Percentiles rank a stretch among this genome's conserved stretches.
Conservation (phyloP, 1,139 yeast genomes). For the Meyerozyma elateridarum region DNA sequence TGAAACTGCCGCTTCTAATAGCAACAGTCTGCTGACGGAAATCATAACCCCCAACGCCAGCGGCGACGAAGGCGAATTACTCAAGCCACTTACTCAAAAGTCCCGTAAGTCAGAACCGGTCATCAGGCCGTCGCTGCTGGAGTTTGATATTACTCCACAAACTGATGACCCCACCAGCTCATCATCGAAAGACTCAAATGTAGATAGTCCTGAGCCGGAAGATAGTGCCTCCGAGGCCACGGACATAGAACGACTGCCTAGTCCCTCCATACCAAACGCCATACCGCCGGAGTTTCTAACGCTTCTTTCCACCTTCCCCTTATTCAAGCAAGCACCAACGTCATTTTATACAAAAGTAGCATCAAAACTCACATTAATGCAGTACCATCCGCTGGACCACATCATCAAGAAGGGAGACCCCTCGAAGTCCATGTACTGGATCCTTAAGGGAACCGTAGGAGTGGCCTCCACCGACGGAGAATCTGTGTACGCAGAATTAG, state of each 20-base stretch:
- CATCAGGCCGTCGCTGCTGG: too few relatives aligned
- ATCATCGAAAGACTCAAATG: too few relatives aligned
- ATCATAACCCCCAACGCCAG: too few relatives aligned
- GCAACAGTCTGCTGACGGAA: too few relatives aligned
- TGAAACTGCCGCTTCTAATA: too few relatives aligned
- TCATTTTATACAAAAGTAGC: slow-evolving; percentile 59
- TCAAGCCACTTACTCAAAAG: too few relatives aligned
- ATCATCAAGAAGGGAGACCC: slow-evolving; percentile 69
- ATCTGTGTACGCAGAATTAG: slow-evolving; percentile 63
- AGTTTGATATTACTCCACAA: too few relatives aligned
- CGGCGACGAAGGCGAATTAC: too few relatives aligned
- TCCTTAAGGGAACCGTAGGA: slow-evolving; percentile 65
- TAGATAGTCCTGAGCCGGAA: too few relatives aligned
- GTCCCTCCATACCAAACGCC: slow-evolving; percentile 3
- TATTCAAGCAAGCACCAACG: slow-evolving; percentile 62
- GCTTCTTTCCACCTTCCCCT: slow-evolving; percentile 52
- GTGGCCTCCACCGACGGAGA: slow-evolving; percentile 77
- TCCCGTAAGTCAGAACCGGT: too few relatives aligned
- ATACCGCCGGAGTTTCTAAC: slow-evolving; percentile 53
- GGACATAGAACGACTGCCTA: background rate
- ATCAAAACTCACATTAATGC: slow-evolving; percentile 52
- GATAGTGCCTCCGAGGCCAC: too few relatives aligned
- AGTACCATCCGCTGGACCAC: slow-evolving; percentile 62
- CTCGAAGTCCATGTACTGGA: slow-evolving; percentile 79
- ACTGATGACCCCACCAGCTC: too few relatives aligned